A percentile compares a stretch with the other conserved stretches of the same genome.
phyloP scores from a whole-genome alignment of 805 yeast genomes.

The Priceomyces melissophilus region DNA sequence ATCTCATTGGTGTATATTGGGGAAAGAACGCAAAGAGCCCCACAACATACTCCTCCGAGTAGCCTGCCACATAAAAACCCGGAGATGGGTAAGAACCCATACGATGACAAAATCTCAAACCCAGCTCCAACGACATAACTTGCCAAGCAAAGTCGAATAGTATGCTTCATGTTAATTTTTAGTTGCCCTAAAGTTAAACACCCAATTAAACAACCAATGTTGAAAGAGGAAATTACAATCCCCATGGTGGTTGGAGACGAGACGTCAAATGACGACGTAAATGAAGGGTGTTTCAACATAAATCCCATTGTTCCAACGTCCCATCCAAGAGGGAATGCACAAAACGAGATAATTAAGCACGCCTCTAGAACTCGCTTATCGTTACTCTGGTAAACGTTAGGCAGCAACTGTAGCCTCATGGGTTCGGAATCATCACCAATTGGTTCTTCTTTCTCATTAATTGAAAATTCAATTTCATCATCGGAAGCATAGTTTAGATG shows the following conservation, averaged over 20 bases:
- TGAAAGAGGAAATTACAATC: slow-evolving; percentile 19
- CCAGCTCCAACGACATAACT: slow-evolving; percentile 17
- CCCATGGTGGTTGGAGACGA: slow-evolving; percentile 15
- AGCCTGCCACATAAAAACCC: slow-evolving; percentile 16
- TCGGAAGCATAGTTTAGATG: neutral
- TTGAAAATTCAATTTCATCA: neutral
- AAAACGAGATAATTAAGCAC: slow-evolving; percentile 10
- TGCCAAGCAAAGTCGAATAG: slow-evolving; percentile 9
- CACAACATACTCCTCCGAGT: slow-evolving; percentile 21
- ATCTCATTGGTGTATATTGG: slow-evolving; percentile 22
- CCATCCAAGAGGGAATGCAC: slow-evolving; percentile 25
- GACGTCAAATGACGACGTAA: slow-evolving; percentile 6
- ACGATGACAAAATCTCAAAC: slow-evolving; percentile 10
- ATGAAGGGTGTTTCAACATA: slow-evolving; percentile 10
- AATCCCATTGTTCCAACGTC: slow-evolving; percentile 22
- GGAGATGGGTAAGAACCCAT: slow-evolving; percentile 6
- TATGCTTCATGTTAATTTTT: slow-evolving; percentile 12
- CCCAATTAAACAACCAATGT: slow-evolving; percentile 21
- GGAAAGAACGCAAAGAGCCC: slow-evolving; percentile 19
- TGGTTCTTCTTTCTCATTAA: neutral
- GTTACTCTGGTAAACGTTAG: neutral
- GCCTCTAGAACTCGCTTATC: slow-evolving; percentile 1
- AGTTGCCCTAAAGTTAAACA: slow-evolving; percentile 12
- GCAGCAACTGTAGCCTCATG: neutral
- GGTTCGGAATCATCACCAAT: neutral